Evolutionary conservation across 2,329 filamentous ascomycete genomes (phyloP).

Genomic region (Pseudopithomyces chartarum): DNA sequence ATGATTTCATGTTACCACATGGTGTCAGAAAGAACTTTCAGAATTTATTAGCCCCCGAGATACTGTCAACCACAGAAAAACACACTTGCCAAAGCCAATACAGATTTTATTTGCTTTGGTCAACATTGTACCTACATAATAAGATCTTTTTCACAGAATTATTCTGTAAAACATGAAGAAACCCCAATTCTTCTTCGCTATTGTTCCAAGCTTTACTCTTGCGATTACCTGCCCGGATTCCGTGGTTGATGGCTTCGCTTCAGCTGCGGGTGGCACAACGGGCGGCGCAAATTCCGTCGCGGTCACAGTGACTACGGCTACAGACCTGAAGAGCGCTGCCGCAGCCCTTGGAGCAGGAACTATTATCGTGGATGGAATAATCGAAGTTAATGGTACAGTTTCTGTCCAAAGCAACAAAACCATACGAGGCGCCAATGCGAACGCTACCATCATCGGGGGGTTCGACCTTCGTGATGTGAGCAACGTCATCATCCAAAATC

Average conservation of each 20-base stretch:
- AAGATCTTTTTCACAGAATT: too few species aligned
- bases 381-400: too few species aligned
- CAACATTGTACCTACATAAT: too few species aligned
- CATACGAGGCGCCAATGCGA: too few species aligned
- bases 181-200: neutral
- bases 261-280: neutral
- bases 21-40: too few species aligned
- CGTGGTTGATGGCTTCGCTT: neutral
- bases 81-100: too few species aligned
- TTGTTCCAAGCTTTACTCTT: neutral
- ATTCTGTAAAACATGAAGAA: neutral
- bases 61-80: too few species aligned
- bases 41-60: too few species aligned
- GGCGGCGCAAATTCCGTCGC: neutral
- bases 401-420: too few species aligned
- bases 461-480: neutral
- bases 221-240: neutral
- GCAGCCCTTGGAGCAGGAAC: neutral
- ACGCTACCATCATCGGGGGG: too few species aligned
- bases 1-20: too few species aligned
- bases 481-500: neutral
- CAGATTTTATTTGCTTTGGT: too few species aligned
- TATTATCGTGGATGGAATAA: neutral
- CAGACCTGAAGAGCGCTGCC: neutral
- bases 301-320: neutral